These are phyloP conservation scores for Aphanocladium album DNA, from an alignment of 2,329 filamentous ascomycete genomes.

Conservation along the genomic window DNA sequence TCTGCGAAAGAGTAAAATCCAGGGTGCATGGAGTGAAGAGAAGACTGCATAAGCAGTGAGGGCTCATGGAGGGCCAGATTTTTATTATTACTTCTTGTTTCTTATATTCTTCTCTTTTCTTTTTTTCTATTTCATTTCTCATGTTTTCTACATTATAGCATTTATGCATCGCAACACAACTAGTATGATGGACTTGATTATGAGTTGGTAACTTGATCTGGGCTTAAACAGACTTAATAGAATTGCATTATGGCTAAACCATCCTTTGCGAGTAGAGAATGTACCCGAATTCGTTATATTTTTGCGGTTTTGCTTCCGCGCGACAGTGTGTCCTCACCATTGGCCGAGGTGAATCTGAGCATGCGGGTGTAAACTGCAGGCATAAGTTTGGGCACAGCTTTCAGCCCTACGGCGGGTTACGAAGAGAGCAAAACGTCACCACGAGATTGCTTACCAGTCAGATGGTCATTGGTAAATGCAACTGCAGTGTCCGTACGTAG, in stretches of 20 bases:
- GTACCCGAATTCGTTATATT: no score
- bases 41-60: not conserved
- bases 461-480: no score
- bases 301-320: no score
- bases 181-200: no score
- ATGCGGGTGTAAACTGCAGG: not conserved
- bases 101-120: not conserved
- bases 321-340: no score
- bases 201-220: not conserved
- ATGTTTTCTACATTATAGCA: not conserved
- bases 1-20: conserved; percentile 23
- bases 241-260: not conserved
- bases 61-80: no score
- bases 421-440: not conserved
- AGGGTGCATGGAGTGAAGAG: conserved; percentile 16
- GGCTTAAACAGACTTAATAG: not conserved
- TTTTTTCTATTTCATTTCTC: not conserved
- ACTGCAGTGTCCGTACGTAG: no score
- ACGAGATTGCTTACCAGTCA: no score
- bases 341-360: no score
- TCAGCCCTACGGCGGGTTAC: not conserved
- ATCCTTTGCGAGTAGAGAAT: no score
- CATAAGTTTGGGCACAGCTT: not conserved
- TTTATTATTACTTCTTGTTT: no score
- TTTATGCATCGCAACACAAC: not conserved